Conservation (phyloP, 1,284 basidiomycete species). For the Microbotryomycetes sp. region DNA sequence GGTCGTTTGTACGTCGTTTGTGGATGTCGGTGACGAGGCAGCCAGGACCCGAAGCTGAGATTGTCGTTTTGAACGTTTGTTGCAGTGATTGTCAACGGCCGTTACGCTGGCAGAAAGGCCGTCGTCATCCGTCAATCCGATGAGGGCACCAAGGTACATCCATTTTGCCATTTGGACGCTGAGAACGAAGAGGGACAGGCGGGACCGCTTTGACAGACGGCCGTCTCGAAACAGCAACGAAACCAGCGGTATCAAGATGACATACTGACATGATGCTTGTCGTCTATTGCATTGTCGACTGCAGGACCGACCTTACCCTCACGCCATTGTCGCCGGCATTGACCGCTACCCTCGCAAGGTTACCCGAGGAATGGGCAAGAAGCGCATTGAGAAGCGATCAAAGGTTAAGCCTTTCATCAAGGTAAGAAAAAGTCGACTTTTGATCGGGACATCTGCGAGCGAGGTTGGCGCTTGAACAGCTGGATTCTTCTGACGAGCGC, state of each 20-base stretch:
- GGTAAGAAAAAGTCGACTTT: too few species aligned
- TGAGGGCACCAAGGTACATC: constrained; percentile 76
- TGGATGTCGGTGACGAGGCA: neutral
- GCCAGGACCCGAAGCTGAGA: neutral
- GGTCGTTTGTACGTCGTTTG: constrained; percentile 49
- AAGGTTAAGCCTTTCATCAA: constrained; percentile 99
- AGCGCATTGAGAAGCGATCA: constrained; percentile 80
- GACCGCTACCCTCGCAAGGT: constrained; percentile 95
- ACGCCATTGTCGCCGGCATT: constrained; percentile 91
- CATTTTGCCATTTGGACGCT: neutral
- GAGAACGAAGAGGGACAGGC: neutral
- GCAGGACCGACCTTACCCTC: constrained; percentile 58
- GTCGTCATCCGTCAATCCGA: constrained; percentile 83
- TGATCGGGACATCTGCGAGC: too few species aligned
- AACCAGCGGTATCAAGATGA: too few species aligned
- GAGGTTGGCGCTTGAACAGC: too few species aligned
- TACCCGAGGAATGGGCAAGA: constrained; percentile 90
- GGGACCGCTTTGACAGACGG: neutral
- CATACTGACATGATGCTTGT: neutral
- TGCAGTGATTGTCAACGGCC: constrained; percentile 90
- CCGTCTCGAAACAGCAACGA: too few species aligned
- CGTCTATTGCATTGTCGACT: neutral
- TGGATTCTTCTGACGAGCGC: too few species aligned
- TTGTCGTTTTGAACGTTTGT: constrained; percentile 1
- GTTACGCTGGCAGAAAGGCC: constrained; percentile 90